phyloP scores from a whole-genome alignment of 1,284 basidiomycete species.

The Boletus semigastroideus region DNA sequence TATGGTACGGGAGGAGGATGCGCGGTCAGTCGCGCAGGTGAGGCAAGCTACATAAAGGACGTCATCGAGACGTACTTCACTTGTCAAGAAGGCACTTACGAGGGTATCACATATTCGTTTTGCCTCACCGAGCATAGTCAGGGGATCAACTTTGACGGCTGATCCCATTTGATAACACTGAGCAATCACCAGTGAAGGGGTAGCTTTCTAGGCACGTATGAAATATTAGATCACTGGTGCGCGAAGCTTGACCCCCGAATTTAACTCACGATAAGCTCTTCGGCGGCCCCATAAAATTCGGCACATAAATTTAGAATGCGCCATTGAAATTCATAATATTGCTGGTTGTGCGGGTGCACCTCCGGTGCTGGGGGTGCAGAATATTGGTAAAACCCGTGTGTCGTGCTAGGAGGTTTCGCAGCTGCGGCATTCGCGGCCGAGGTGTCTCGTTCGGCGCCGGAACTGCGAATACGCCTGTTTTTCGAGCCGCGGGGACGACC shows the following conservation, averaged over 20 bases:
- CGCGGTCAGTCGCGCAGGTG: conserved; percentile 62
- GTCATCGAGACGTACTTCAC: conserved; percentile 12
- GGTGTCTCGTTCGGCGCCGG: conserved; percentile 32
- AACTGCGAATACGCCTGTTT: conserved; percentile 53
- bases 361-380: conserved; percentile 35
- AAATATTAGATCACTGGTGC: conserved; percentile 8
- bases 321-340: conserved; percentile 84
- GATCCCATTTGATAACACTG: conserved; percentile 78
- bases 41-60: conserved; percentile 51
- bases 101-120: conserved; percentile 75
- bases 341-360: conserved; percentile 64
- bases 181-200: conserved; percentile 68
- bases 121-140: conserved; percentile 69
- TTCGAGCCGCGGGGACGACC: conserved; percentile 76
- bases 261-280: conserved; percentile 72
- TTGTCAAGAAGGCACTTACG: conserved; percentile 41
- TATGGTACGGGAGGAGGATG: conserved; percentile 63
- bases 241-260: conserved; percentile 11
- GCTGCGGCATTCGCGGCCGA: conserved; percentile 15
- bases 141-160: conserved; percentile 65
- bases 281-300: conserved; percentile 80
- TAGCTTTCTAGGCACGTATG: conserved; percentile 55
- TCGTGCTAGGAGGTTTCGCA: conserved; percentile 19
- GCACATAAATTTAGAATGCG: conserved; percentile 75
- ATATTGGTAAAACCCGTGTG: conserved; percentile 32